phyloP scores from a whole-genome alignment of 2,329 filamentous ascomycete genomes.

The Hymenoscyphus albidus region DNA sequence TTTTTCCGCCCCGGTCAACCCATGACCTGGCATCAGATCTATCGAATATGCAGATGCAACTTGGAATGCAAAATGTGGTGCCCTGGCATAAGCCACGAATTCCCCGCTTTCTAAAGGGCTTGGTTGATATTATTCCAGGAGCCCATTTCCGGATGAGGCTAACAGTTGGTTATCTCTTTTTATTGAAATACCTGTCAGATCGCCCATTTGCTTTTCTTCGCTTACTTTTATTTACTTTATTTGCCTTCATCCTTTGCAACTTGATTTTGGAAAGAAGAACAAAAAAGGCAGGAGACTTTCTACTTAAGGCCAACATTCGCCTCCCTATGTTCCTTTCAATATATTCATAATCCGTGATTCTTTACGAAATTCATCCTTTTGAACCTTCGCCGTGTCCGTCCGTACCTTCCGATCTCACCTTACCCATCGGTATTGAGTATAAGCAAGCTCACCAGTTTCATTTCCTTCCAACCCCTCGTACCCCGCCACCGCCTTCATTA shows the following conservation, averaged over 20 bases:
- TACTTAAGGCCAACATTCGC: conserved; percentile 4
- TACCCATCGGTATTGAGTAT: conserved; percentile 6
- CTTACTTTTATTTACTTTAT: conserved; percentile 3
- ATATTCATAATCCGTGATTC: background rate
- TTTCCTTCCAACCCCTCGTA: conserved; percentile 10
- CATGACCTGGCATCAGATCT: conserved; percentile 3
- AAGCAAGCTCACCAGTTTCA: conserved; percentile 5
- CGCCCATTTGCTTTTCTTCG: background rate
- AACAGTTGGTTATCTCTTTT: background rate
- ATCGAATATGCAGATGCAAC: conserved; percentile 6
- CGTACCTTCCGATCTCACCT: conserved; percentile 7
- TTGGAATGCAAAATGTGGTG: conserved; percentile 1
- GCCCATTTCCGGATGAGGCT: background rate
- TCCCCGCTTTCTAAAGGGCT: background rate
- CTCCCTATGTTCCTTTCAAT: conserved; percentile 4
- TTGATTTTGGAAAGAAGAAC: background rate
- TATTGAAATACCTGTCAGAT: conserved; percentile 10
- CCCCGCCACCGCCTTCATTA: conserved; percentile 6
- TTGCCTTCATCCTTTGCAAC: background rate
- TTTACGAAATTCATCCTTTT: conserved; percentile 3
- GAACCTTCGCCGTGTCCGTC: background rate
- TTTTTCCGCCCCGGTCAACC: conserved; percentile 8
- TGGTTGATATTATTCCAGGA: background rate
- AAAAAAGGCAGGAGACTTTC: background rate
- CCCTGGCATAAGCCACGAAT: conserved; percentile 10